These are phyloP conservation scores for Parascedosporium putredinis DNA, from an alignment of 2,329 filamentous ascomycete genomes.

Conservation along the genomic window DNA sequence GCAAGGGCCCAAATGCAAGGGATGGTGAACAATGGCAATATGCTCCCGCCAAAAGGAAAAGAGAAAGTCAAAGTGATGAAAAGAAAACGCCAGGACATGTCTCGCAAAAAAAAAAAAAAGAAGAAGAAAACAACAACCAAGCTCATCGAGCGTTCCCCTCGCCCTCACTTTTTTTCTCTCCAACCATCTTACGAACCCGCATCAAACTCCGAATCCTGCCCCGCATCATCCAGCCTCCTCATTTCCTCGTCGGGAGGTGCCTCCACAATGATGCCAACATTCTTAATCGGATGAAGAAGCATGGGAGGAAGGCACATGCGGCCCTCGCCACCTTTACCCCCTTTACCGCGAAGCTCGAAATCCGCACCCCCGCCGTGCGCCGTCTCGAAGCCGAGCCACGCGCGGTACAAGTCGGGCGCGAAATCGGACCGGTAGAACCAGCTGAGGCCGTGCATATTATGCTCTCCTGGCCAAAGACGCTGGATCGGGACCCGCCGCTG, in stretches of 20 bases:
- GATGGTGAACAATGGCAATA: too few relatives aligned
- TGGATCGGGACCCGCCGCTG: conserved; percentile 60
- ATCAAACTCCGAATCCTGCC: conserved; percentile 29
- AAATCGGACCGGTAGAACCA: conserved; percentile 92
- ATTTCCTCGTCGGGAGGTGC: conserved; percentile 33
- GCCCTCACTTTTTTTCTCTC: too few relatives aligned
- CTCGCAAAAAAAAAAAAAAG: background rate
- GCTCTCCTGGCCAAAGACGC: conserved; percentile 77
- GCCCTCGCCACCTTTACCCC: conserved; percentile 56
- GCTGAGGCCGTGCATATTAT: conserved; percentile 75
- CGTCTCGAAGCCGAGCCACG: conserved; percentile 77
- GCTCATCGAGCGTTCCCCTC: too few relatives aligned
- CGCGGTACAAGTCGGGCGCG: conserved; percentile 66
- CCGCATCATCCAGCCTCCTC: conserved; percentile 25
- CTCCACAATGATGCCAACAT: conserved; percentile 55
- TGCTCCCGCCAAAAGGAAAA: too few relatives aligned
- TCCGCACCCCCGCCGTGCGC: conserved; percentile 70
- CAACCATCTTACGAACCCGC: conserved; percentile 29
- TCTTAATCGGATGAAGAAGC: conserved; percentile 81
- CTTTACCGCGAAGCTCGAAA: conserved; percentile 53
- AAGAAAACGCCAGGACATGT: background rate
- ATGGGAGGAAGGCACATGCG: conserved; percentile 88
- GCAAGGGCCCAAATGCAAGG: too few relatives aligned
- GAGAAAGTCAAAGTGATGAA: conserved; percentile 4
- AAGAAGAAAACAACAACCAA: background rate